Conservation (phyloP, 371 early-diverging fungal species). For the Mucor sp. region DNA sequence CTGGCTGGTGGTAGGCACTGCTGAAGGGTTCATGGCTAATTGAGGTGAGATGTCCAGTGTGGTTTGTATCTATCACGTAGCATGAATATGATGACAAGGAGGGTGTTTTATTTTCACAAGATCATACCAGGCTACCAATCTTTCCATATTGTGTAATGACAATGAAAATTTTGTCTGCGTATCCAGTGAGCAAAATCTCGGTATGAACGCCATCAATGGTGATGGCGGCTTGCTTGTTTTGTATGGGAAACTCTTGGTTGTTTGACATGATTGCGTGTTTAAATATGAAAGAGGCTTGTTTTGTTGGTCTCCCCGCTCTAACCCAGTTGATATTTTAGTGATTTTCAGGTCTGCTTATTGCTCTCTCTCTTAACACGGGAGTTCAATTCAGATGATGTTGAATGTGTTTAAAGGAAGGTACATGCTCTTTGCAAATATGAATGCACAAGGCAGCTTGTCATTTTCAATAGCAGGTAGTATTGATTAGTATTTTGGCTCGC, state of each 20-base stretch:
- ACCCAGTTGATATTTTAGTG: not conserved
- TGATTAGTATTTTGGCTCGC: too few species aligned
- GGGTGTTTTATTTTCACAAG: not conserved
- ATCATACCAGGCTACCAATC: constrained; percentile 61
- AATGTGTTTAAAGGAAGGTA: too few species aligned
- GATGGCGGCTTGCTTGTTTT: constrained; percentile 59
- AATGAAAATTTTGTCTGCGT: constrained; percentile 66
- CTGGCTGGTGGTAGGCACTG: constrained; percentile 50
- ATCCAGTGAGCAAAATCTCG: constrained; percentile 64
- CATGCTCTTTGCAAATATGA: too few species aligned
- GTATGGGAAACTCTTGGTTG: constrained; percentile 51
- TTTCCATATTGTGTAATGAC: constrained; percentile 66
- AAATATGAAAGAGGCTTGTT: not conserved
- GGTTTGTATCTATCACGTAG: constrained; percentile 43
- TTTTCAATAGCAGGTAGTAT: too few species aligned
- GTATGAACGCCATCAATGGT: constrained; percentile 60
- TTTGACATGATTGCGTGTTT: constrained; percentile 19
- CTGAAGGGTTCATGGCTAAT: constrained; percentile 45
- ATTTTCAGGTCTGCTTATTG: not conserved
- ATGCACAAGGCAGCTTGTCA: too few species aligned
- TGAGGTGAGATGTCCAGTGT: constrained; percentile 47
- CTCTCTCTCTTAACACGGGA: not conserved
- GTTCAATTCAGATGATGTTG: not conserved
- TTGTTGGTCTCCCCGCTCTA: not conserved
- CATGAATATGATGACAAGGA: not conserved